These are phyloP conservation scores for Aspergillus calidoustus DNA, from an alignment of 2,329 filamentous ascomycete genomes.

Conservation along the genomic window DNA sequence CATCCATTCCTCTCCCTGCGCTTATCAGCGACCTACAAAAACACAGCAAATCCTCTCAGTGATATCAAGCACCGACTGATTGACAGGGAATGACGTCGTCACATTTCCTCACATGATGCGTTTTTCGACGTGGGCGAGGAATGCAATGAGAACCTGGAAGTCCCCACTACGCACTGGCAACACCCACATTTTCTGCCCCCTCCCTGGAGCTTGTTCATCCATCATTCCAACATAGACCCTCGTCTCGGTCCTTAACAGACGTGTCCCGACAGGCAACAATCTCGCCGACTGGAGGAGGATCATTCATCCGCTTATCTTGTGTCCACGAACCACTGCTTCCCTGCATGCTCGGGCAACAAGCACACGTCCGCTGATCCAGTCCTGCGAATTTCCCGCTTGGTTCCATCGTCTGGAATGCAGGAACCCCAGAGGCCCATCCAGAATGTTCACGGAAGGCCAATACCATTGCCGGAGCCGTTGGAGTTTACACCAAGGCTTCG, in stretches of 20 bases:
- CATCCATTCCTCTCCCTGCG: neutral
- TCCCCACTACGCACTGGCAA: neutral
- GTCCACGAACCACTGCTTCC: neutral
- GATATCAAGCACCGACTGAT: neutral
- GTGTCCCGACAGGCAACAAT: neutral
- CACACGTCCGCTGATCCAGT: neutral
- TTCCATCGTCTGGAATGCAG: constrained; percentile 19
- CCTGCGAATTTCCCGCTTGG: constrained; percentile 15
- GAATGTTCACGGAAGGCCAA: constrained; percentile 15
- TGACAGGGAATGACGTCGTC: constrained; percentile 3
- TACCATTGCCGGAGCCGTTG: constrained; percentile 7
- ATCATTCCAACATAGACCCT: neutral
- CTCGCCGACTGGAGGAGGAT: neutral
- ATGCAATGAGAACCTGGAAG: neutral
- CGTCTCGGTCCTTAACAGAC: constrained; percentile 3
- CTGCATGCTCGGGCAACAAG: constrained; percentile 1
- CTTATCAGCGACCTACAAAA: neutral
- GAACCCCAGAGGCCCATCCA: constrained; percentile 20
- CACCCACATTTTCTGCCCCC: constrained; percentile 5
- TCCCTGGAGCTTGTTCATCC: neutral
- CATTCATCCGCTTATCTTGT: constrained; percentile 9
- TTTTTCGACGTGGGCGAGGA: neutral
- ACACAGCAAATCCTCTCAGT: neutral
- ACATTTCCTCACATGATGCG: neutral
- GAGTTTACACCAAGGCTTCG: constrained; percentile 21